Evolutionary conservation across 768 basidiomycete species (phyloP), one percentile per base, ranked within the genome.

Genomic region (Russula griseocarnosa): DNA sequence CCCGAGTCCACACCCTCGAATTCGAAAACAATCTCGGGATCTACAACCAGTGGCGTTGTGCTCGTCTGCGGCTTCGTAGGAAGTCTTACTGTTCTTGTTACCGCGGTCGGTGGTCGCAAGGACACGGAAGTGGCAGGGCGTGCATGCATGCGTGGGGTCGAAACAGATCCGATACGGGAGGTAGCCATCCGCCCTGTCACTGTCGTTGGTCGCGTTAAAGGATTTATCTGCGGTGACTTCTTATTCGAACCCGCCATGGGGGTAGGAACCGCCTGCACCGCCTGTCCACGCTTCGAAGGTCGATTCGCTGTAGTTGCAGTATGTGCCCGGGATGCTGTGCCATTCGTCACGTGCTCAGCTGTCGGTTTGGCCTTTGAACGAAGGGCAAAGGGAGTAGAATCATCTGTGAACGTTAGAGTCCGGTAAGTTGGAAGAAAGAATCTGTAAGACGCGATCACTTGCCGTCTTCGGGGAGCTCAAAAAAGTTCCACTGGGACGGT

Each of bases 391-490:
- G 58, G 63, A 22, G 53, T 60, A 54, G n/a, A 53, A 7, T 64
- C 58, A 55, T 59, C 62, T 63, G 26, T 32, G 52, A 16, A 60
- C 0, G 50, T 28, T 7, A 42, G 40, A 49, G 22, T 3, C 14
- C 22, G 42, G 54, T 63, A 32, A 58, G 51, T 8, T 5, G 18
- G 34, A 13, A 20, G 34, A 22, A 13, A 7, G 22, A 7, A 52
- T 18, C 7, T 5, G 7, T 38, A 5, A 34, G n/a, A 56, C n/a
- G 44, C 3, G n/a, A 38, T 49, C 52, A 51, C 64, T 62, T 56
- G 58, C 67, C 65, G 16, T 63, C 58, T 18, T 68, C 61, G 3
- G 55, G 44, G 24, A 66, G 55, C 1, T 55, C n/a, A 42, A 68
- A 47, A 8, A 58, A 40, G 51, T 66, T 32, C 65, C 67, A 66